Conservation (phyloP, 176 grass and related monocot genomes). For the Pontederia paniculata region DNA sequence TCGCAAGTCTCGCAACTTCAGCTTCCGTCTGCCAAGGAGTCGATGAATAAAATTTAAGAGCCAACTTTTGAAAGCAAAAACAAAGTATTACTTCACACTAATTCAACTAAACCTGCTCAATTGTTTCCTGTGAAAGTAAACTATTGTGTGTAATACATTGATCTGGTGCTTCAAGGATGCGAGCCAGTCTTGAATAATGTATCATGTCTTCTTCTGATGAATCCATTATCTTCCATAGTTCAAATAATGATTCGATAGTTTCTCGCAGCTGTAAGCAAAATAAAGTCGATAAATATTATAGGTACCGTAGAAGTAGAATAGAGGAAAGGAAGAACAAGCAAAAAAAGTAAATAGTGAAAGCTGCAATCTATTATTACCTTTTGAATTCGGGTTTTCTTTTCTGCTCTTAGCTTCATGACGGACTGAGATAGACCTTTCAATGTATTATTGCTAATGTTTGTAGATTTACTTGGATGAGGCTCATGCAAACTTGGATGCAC, state of each 20-base stretch:
- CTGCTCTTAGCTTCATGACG: constrained; percentile 56
- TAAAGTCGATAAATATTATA: not conserved
- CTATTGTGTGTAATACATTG: constrained; percentile 23
- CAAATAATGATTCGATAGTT: constrained; percentile 52
- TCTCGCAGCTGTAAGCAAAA: constrained; percentile 52
- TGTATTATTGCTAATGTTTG: constrained; percentile 68
- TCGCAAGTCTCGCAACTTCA: constrained; percentile 43
- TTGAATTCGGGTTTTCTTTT: constrained; percentile 47
- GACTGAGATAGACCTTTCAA: constrained; percentile 52
- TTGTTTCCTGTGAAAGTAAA: constrained; percentile 26
- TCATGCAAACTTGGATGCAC: constrained; percentile 82
- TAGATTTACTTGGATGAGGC: constrained; percentile 46
- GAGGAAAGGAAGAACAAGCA: constrained; percentile 5
- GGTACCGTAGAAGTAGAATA: not conserved
- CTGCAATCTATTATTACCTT: constrained; percentile 35
- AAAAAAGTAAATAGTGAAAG: not conserved
- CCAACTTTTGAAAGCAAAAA: not conserved
- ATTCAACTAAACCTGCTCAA: constrained; percentile 20
- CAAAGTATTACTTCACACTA: too few relatives aligned
- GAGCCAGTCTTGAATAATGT: constrained; percentile 44
- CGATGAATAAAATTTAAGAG: not conserved
- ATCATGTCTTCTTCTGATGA: constrained; percentile 58
- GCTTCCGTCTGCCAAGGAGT: constrained; percentile 24
- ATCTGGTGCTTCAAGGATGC: constrained; percentile 18
- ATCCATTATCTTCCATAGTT: constrained; percentile 90